phyloP scores from a whole-genome alignment of 2,329 filamentous ascomycete species.

The Claviceps cyperi region DNA sequence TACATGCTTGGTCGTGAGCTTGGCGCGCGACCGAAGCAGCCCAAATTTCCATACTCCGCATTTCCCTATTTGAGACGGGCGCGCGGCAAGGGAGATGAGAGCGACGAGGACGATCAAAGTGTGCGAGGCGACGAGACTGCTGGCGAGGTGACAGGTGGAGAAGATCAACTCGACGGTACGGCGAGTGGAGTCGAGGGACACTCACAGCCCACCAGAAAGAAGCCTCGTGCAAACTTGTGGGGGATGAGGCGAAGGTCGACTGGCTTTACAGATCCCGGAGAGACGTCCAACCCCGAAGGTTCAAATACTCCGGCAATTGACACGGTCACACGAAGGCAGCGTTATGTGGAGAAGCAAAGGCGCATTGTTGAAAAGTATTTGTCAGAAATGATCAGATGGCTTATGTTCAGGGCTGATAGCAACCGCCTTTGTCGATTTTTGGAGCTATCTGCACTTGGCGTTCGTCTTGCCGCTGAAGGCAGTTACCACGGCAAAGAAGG shows the following conservation, averaged over 20 bases:
- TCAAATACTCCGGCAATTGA: conserved; percentile 31
- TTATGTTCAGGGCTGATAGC: conserved; percentile 93
- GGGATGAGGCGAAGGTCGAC: conserved; percentile 40
- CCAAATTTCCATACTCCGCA: conserved; percentile 75
- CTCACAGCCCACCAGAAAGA: conserved; percentile 25
- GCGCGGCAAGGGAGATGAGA: conserved; percentile 64
- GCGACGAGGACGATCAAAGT: conserved; percentile 53
- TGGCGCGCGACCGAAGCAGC: conserved; percentile 62
- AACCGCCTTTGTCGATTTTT: conserved; percentile 93
- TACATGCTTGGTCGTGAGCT: conserved; percentile 57
- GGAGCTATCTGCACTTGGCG: conserved; percentile 84
- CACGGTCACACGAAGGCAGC: conserved; percentile 26
- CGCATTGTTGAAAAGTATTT: conserved; percentile 80
- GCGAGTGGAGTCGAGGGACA: conserved; percentile 21
- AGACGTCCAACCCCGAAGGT: conserved; percentile 26
- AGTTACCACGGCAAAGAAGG: conserved; percentile 98
- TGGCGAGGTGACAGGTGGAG: conserved; percentile 42
- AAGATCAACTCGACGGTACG: conserved; percentile 39
- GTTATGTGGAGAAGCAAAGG: conserved; percentile 71
- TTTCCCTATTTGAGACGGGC: conserved; percentile 81
- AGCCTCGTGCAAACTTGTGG: conserved; percentile 38
- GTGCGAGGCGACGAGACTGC: conserved; percentile 29
- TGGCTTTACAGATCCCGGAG: conserved; percentile 30
- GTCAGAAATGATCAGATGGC: conserved; percentile 85
- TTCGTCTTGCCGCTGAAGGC: conserved; percentile 84